Percentiles rank a stretch among this genome's conserved stretches.
Evolutionary conservation across 139 green algal genomes (phyloP).

Genomic region (Pleodorina starrii): DNA sequence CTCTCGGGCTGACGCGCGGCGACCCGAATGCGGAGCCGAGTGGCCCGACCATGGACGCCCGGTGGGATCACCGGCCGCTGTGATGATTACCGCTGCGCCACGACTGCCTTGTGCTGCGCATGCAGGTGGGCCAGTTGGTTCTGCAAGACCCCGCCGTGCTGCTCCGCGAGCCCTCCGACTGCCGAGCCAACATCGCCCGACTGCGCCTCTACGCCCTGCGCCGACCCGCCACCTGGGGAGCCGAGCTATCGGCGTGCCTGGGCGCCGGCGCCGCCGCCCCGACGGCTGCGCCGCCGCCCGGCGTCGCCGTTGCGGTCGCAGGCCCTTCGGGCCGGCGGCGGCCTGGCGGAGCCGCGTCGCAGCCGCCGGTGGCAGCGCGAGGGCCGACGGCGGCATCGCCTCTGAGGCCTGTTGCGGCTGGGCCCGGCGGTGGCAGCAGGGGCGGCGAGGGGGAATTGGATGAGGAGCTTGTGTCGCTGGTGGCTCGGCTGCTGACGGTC

Average conservation of each 20-base stretch:
- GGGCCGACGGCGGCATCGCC: not conserved
- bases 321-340: too few species aligned
- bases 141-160: not conserved
- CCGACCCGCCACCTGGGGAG: not conserved
- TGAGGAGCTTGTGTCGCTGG: not conserved
- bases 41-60: too few species aligned
- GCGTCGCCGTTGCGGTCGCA: too few species aligned
- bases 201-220: constrained; percentile 26
- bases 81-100: too few species aligned
- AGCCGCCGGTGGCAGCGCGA: not conserved
- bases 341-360: not conserved
- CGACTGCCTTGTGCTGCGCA: too few species aligned
- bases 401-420: too few species aligned
- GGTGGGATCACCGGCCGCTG: too few species aligned
- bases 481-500: not conserved
- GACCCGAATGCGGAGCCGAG: too few species aligned
- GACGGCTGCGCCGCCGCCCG: too few species aligned
- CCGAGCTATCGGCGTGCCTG: not conserved
- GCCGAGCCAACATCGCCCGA: not conserved
- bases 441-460: not conserved
- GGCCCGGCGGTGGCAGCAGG: not conserved
- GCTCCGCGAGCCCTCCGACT: not conserved
- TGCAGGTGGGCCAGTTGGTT: constrained; percentile 25
- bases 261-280: too few species aligned
- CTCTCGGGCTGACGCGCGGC: too few species aligned